Conservation (phyloP, 129 eudicot species). For the Logfia minima region DNA sequence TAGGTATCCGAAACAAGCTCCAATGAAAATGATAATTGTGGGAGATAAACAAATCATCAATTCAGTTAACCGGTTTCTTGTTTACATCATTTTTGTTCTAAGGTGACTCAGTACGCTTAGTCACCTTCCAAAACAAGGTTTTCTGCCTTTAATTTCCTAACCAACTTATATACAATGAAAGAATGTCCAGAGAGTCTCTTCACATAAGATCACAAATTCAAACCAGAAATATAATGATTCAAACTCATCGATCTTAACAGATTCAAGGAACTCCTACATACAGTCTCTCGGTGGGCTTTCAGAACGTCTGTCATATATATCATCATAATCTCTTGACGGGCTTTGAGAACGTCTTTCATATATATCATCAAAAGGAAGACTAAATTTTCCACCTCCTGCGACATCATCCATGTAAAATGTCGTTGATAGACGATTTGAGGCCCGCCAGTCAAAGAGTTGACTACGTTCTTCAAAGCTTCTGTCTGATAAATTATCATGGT, state of each 20-base stretch:
- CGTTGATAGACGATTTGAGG: constrained; percentile 38
- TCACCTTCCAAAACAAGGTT: constrained; percentile 32
- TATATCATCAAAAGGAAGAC: constrained; percentile 48
- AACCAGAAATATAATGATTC: constrained; percentile 15
- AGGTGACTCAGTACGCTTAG: constrained; percentile 22
- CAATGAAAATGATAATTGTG: not conserved
- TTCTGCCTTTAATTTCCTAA: constrained; percentile 3
- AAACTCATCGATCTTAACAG: not conserved
- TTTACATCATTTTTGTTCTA: constrained; percentile 20
- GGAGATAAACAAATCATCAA: constrained; percentile 17
- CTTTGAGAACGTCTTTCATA: constrained; percentile 45
- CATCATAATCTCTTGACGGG: constrained; percentile 53
- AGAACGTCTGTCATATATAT: constrained; percentile 50
- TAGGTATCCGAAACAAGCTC: not conserved
- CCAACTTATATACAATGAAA: constrained; percentile 59
- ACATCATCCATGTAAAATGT: constrained; percentile 50
- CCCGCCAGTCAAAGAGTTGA: constrained; percentile 46
- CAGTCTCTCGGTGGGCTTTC: constrained; percentile 34
- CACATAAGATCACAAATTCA: constrained; percentile 8
- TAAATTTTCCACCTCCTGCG: not conserved
- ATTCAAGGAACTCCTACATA: constrained; percentile 20
- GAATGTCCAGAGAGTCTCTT: constrained; percentile 41
- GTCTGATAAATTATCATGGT: constrained; percentile 47
- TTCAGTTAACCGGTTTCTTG: constrained; percentile 14
- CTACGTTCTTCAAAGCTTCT: constrained; percentile 50